Percentiles rank a stretch among this genome's conserved stretches.
Evolutionary conservation across 192 early-diverging fungal genomes (phyloP).

Genomic region (Kickxella alabastrina): DNA sequence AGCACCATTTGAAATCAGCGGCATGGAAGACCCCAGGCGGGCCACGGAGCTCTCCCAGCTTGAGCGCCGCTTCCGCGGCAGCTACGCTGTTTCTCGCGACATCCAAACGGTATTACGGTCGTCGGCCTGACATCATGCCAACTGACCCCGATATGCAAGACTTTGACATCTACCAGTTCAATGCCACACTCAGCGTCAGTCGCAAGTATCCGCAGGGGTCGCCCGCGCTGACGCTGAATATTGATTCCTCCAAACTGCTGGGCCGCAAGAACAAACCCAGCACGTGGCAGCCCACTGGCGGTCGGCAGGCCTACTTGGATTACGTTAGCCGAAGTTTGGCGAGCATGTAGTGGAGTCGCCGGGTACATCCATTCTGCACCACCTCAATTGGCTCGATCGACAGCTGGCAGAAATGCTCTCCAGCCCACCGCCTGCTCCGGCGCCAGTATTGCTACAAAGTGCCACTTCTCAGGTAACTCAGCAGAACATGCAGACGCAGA

Average conservation of each 20-base stretch:
- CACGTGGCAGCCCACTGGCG: slow-evolving; percentile 22
- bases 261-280: slow-evolving; percentile 33
- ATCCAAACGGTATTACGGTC: slow-evolving; percentile 5
- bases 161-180: slow-evolving; percentile 28
- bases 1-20: too few relatives aligned
- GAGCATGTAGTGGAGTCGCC: slow-evolving; percentile 26
- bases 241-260: slow-evolving; percentile 22
- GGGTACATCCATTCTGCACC: slow-evolving; percentile 32
- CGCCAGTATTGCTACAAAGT: too few relatives aligned
- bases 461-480: too few relatives aligned
- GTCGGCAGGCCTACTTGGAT: slow-evolving; percentile 18
- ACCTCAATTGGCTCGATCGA: slow-evolving; percentile 55
- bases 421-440: slow-evolving; percentile 6
- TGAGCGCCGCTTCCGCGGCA: slow-evolving; percentile 44
- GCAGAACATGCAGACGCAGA: not conserved
- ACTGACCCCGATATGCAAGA: slow-evolving; percentile 38
- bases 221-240: slow-evolving; percentile 14
- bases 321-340: slow-evolving; percentile 18
- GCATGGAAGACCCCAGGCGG: slow-evolving; percentile 20
- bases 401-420: slow-evolving; percentile 28
- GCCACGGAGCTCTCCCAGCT: slow-evolving; percentile 38
- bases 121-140: slow-evolving; percentile 24
- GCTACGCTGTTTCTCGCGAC: slow-evolving; percentile 17
- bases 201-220: slow-evolving; percentile 15
- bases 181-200: slow-evolving; percentile 12